These are phyloP conservation scores for Casuarina equisetifolia DNA, from an alignment of 306 rosid genomes.

Conservation along the genomic window DNA sequence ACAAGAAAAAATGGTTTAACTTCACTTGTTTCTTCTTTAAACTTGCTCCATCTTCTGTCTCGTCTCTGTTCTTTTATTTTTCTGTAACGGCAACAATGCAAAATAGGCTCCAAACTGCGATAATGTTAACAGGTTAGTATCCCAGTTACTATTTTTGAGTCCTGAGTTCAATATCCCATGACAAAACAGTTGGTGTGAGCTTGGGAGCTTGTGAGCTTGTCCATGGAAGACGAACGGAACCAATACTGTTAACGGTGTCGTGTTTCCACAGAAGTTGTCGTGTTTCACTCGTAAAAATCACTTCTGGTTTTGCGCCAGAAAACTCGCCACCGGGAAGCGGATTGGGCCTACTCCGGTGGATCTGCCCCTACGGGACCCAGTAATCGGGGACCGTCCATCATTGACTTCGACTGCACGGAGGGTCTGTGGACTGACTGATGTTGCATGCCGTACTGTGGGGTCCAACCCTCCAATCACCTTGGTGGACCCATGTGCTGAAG, in stretches of 20 bases:
- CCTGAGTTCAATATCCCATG: no score
- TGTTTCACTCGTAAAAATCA: not conserved
- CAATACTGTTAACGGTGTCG: not conserved
- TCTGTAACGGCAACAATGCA: no score
- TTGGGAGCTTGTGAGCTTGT: no score
- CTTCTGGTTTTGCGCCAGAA: constrained; percentile 32
- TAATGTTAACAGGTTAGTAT: no score
- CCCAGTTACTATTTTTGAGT: no score
- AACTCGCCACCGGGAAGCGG: constrained; percentile 13
- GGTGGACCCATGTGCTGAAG: not conserved
- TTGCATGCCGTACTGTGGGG: not conserved
- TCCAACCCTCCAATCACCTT: not conserved
- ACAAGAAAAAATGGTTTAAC: not conserved
- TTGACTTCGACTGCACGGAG: constrained; percentile 13
- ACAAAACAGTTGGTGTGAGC: no score
- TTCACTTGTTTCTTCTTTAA: not conserved
- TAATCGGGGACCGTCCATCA: not conserved
- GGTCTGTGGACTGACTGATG: not conserved
- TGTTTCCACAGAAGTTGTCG: not conserved
- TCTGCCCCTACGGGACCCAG: not conserved
- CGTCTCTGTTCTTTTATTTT: not conserved
- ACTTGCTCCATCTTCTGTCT: not conserved
- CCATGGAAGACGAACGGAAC: not conserved
- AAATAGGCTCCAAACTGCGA: no score
- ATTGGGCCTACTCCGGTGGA: not conserved